phyloP scores from a whole-genome alignment of 805 yeast genomes.

The Myxozyma melibiosi region DNA sequence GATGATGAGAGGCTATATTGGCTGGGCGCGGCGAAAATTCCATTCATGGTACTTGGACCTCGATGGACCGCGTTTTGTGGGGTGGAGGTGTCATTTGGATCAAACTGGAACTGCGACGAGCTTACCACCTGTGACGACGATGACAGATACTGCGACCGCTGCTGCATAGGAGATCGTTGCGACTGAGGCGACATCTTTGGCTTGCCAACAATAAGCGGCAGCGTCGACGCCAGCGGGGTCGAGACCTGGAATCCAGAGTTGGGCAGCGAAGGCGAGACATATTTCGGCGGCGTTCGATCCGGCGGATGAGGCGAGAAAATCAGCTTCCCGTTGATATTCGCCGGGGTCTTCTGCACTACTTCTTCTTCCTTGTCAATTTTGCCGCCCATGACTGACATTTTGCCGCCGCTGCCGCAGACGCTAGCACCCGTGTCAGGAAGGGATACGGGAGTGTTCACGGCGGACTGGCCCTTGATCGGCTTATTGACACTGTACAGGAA shows the following conservation, averaged over 20 bases:
- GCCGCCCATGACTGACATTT: not conserved
- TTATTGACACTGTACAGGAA: conserved; percentile 14
- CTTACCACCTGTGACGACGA: not conserved
- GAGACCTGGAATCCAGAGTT: not conserved
- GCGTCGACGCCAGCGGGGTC: not conserved
- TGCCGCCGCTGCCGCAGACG: conserved; percentile 1
- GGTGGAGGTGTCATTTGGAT: conserved; percentile 13
- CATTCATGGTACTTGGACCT: conserved; percentile 3
- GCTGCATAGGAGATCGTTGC: not conserved
- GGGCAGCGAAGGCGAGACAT: not conserved
- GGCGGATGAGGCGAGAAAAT: not conserved
- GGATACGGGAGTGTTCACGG: conserved; percentile 9
- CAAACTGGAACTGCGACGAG: conserved; percentile 10
- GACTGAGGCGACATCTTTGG: conserved; percentile 1
- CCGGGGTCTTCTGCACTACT: conserved; percentile 12
- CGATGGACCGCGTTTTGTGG: not conserved
- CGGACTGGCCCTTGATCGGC: conserved; percentile 4
- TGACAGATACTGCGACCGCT: not conserved
- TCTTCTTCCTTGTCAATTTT: conserved; percentile 6
- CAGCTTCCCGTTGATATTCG: conserved; percentile 1
- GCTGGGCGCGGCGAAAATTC: no score
- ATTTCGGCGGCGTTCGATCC: not conserved
- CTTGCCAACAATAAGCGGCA: conserved; percentile 1
- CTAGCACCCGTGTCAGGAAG: conserved; percentile 1
- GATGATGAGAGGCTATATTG: no score